These are phyloP conservation scores for Chytridium lagenaria DNA, from an alignment of 371 early-diverging fungal genomes.

Conservation along the genomic window DNA sequence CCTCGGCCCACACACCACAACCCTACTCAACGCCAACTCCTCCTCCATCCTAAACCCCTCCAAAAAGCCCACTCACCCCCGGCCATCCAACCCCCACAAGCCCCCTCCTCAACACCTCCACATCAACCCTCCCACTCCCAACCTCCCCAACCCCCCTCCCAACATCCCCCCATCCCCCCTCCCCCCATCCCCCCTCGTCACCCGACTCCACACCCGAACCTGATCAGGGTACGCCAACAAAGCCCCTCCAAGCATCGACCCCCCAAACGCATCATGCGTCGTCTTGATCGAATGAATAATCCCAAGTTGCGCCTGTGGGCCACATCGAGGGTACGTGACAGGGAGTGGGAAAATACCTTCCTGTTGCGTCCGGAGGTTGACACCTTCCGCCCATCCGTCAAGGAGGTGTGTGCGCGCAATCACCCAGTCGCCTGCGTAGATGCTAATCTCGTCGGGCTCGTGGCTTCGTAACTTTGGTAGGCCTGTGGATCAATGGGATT, in stretches of 20 bases:
- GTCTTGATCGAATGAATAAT: background rate
- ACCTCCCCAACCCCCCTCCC: slow-evolving; percentile 5
- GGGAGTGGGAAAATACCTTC: slow-evolving; percentile 40
- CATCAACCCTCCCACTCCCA: background rate
- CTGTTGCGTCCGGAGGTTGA: slow-evolving; percentile 39
- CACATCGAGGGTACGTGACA: slow-evolving; percentile 15
- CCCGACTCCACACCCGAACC: background rate
- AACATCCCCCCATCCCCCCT: background rate
- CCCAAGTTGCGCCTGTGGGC: background rate
- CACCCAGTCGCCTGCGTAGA: slow-evolving; percentile 16
- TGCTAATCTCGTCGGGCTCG: slow-evolving; percentile 15
- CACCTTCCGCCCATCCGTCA: slow-evolving; percentile 45
- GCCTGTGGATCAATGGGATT: too few species aligned
- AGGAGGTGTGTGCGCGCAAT: slow-evolving; percentile 7
- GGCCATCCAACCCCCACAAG: slow-evolving; percentile 12
- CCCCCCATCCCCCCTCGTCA: background rate
- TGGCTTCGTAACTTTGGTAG: slow-evolving; percentile 14
- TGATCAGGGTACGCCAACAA: slow-evolving; percentile 22
- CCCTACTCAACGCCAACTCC: slow-evolving; percentile 2
- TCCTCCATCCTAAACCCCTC: background rate
- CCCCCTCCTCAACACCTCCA: background rate
- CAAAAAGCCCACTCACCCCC: background rate
- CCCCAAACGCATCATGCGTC: slow-evolving; percentile 14
- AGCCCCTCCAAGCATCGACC: background rate
- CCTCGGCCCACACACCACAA: slow-evolving; percentile 15